Evolutionary conservation across 139 green algal genomes (phyloP).

Genomic region (Chlorella sp.): DNA sequence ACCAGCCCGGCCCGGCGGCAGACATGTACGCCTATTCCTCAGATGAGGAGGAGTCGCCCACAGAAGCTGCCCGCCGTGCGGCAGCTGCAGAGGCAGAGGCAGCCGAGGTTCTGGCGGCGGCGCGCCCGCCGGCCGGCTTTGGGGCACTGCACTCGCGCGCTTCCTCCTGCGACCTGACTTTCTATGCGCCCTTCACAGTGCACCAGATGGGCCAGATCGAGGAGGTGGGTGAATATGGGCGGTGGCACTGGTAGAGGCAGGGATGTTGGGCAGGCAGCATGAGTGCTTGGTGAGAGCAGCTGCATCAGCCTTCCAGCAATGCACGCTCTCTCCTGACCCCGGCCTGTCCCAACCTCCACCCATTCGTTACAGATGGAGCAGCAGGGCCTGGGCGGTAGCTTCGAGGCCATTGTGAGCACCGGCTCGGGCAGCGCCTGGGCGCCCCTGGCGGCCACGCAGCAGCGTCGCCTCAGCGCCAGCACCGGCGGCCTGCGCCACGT

Average conservation of each 20-base stretch:
- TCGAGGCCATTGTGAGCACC: not conserved
- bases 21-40: not conserved
- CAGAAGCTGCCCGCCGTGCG: not conserved
- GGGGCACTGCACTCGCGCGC: slow-evolving; percentile 15
- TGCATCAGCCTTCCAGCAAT: too few relatives aligned
- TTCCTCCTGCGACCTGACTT: slow-evolving; percentile 24
- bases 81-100: too few relatives aligned
- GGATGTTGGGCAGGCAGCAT: too few relatives aligned
- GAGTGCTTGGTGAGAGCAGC: too few relatives aligned
- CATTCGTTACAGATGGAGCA: not conserved
- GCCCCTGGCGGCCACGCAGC: slow-evolving; percentile 15
- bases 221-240: not conserved
- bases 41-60: not conserved
- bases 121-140: not conserved
- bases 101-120: not conserved
- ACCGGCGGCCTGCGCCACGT: not conserved
- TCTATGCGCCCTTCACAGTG: slow-evolving; percentile 6
- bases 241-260: too few relatives aligned
- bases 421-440: not conserved
- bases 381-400: slow-evolving; percentile 2
- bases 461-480: not conserved
- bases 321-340: too few relatives aligned
- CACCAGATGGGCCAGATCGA: not conserved
- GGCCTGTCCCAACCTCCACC: not conserved
- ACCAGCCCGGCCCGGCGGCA: not conserved